phyloP scores from a whole-genome alignment of 768 basidiomycete genomes.

The Tylopilus felleus region DNA sequence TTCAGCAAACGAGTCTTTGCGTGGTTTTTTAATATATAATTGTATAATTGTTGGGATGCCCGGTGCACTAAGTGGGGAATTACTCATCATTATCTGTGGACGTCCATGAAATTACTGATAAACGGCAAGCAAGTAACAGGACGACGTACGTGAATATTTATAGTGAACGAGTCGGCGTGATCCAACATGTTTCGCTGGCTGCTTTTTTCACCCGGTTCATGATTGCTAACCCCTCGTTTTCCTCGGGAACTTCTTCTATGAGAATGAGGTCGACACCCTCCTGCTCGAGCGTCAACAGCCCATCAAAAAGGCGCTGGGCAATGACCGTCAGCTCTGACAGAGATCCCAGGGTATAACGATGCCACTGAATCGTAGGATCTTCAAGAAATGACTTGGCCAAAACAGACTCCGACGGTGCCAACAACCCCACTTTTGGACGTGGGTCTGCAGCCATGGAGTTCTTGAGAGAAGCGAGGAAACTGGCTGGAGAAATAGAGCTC shows the following conservation, averaged over 20 bases:
- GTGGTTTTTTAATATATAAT: neutral
- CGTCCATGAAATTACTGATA: neutral
- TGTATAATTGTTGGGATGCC: neutral
- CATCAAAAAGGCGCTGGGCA: constrained; percentile 85
- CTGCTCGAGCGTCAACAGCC: constrained; percentile 74
- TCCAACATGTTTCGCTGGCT: constrained; percentile 53
- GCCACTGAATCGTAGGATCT: constrained; percentile 49
- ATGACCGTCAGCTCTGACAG: constrained; percentile 58
- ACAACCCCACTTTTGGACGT: constrained; percentile 55
- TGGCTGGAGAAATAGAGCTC: constrained; percentile 28
- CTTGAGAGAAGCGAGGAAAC: constrained; percentile 45
- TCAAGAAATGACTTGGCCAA: constrained; percentile 30
- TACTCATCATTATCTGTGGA: neutral
- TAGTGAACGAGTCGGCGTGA: constrained; percentile 10
- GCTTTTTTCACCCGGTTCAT: constrained; percentile 95
- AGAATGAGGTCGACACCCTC: constrained; percentile 78
- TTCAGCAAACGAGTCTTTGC: neutral
- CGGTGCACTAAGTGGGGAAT: neutral
- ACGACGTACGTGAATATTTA: constrained; percentile 20
- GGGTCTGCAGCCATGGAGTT: constrained; percentile 5
- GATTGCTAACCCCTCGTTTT: constrained; percentile 82
- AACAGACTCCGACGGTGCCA: constrained; percentile 59
- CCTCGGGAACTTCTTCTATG: constrained; percentile 80
- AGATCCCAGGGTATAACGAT: constrained; percentile 49
- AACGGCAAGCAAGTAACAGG: neutral